Base-by-base conservation (phyloP, 495 filamentous ascomycete genomes). In the Penicillium salamii region DNA sequence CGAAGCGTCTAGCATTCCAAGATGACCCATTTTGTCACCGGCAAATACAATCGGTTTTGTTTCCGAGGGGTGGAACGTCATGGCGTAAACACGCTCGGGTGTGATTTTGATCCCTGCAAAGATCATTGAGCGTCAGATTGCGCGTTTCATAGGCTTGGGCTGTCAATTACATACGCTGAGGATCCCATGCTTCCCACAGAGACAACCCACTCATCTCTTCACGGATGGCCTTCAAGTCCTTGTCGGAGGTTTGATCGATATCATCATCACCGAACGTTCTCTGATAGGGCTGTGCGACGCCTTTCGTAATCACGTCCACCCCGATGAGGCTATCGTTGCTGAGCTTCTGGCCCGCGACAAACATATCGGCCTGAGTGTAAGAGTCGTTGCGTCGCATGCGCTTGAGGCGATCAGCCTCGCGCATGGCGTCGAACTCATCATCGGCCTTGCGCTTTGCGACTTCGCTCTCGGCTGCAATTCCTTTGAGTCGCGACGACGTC, bases 41-140 rank as follows among this genome's bases (percentile, higher is more conserved):
- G 92, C 95, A 57, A 97, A 95, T n/a, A 98, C 79, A 5, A 97
- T 75, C 0, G 89, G 82, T 55, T 97, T 97, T 8, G 89, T 81
- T 42, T 79, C 71, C 0, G 85, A 89, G 0, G 95, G 93, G 58
- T 98, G 93, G 53, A 98, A 95, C 8, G 84, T 85, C 61, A 98
- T 80, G 11, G 87, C 75, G 60, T 96, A 96, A 13, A 97, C 81
- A 47, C 93, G 77, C 65, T 97, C 91, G 0, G 90, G 91, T 0
- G 88, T 92, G 41, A 97, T 82, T 58, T 97, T 98, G 63, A 97
- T 93, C 35, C 88, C 88, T 90, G 28, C 40, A 55, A 12, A 9
- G 3, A 26, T 32, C 15, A 47, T 23, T 45, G 26, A 53, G 31
- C 23, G 41, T 51, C 18, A 51, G 35, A 33, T 58, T 64, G 12